phyloP scores from a whole-genome alignment of 139 green algal genomes.

The Haematococcus lacustris region DNA sequence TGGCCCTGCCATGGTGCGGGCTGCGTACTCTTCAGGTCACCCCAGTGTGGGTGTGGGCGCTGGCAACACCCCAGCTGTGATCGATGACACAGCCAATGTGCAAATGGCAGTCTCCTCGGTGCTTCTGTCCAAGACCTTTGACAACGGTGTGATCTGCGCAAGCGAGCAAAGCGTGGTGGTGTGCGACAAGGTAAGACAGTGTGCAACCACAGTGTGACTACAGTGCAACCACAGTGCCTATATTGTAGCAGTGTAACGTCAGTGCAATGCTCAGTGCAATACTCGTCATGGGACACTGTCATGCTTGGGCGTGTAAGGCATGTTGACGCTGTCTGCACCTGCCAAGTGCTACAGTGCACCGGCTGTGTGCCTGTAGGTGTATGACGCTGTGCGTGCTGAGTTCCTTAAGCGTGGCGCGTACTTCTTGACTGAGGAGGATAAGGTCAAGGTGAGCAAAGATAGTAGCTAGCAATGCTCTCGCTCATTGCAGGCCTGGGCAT shows the following conservation, averaged over 20 bases:
- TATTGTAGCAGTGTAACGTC: no score
- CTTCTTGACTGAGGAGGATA: constrained; percentile 53
- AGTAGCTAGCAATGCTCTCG: no score
- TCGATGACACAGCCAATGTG: constrained; percentile 58
- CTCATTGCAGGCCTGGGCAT: no score
- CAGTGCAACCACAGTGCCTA: no score
- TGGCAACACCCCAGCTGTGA: constrained; percentile 64
- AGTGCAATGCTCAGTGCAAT: no score
- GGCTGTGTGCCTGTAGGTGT: constrained; percentile 16
- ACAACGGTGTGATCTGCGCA: constrained; percentile 69
- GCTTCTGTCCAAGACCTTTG: constrained; percentile 60
- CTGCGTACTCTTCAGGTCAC: constrained; percentile 58
- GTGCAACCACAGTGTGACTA: no score
- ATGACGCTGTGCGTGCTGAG: constrained; percentile 42
- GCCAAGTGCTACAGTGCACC: background rate
- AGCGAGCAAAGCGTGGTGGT: constrained; percentile 60
- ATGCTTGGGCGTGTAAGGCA: no score
- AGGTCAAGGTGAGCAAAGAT: constrained; percentile 32
- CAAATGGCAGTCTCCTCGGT: constrained; percentile 43
- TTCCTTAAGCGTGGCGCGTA: constrained; percentile 46
- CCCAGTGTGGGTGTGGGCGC: constrained; percentile 62
- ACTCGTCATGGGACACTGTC: no score
- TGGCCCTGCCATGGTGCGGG: constrained; percentile 58
- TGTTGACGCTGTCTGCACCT: no score
- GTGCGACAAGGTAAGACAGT: constrained; percentile 25